Conservation (phyloP, 306 rosid species). For the Cucumis melo region DNA sequence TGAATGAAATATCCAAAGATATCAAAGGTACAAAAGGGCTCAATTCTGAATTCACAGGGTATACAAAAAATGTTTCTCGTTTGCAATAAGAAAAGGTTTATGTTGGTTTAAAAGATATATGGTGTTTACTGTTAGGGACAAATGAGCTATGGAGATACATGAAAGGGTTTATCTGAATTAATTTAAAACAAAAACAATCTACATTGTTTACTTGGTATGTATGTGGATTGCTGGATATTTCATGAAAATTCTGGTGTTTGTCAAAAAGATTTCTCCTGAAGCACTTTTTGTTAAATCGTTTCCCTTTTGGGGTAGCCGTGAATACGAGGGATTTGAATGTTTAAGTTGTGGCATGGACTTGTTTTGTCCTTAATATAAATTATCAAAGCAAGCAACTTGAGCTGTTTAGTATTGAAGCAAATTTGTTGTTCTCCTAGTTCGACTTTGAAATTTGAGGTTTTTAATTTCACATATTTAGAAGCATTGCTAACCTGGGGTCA, state of each 20-base stretch:
- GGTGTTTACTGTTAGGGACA: background rate
- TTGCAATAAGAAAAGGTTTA: no score
- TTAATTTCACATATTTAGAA: background rate
- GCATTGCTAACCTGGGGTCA: slow-evolving; percentile 5
- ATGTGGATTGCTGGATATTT: background rate
- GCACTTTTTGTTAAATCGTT: background rate
- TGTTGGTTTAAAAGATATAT: background rate
- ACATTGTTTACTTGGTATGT: background rate
- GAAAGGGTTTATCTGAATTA: background rate
- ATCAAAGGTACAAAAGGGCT: no score
- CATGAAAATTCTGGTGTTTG: background rate
- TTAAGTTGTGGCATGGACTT: background rate
- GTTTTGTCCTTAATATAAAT: background rate
- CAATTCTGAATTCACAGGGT: no score
- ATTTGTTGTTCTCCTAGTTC: background rate
- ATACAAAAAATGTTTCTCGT: no score
- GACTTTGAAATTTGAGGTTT: background rate
- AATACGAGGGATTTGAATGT: background rate
- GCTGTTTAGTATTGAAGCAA: background rate
- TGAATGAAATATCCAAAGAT: no score
- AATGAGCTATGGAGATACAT: background rate
- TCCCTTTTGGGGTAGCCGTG: background rate
- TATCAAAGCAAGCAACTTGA: background rate
- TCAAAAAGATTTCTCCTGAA: background rate
- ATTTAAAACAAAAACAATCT: background rate